phyloP scores from a whole-genome alignment of 257 asterid genomes.

The Capsicum rhomboideum region DNA sequence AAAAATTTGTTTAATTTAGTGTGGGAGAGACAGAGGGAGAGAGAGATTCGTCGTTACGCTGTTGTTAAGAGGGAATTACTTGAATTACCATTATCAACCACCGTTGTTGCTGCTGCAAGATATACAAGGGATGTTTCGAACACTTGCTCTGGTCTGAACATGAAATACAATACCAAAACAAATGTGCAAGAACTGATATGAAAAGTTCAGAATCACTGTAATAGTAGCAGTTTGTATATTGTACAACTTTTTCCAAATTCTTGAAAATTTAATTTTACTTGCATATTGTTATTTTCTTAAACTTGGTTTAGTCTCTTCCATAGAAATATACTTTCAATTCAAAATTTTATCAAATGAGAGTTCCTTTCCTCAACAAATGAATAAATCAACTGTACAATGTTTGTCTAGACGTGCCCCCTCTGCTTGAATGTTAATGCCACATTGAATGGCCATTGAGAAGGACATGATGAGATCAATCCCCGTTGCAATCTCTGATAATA shows the following conservation, averaged over 20 bases:
- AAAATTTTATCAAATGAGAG: neutral
- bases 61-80: neutral
- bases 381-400: conserved; percentile 53
- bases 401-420: too few relatives aligned
- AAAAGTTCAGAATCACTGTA: too few relatives aligned
- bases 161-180: neutral
- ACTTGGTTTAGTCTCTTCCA: too few relatives aligned
- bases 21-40: neutral
- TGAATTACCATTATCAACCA: neutral
- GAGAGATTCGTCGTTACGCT: neutral
- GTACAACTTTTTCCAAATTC: neutral
- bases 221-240: neutral
- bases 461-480: too few relatives aligned
- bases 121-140: neutral
- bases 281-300: neutral
- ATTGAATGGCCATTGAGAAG: too few relatives aligned
- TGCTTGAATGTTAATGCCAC: too few relatives aligned
- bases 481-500: too few relatives aligned
- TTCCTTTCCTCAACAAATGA: conserved; percentile 1
- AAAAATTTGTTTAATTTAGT: neutral
- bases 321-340: too few relatives aligned
- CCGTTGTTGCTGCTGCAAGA: neutral
- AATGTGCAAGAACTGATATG: too few relatives aligned
- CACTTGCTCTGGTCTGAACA: neutral
- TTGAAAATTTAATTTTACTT: neutral